Evolutionary conservation across 257 asterid genomes (phyloP), one percentile per base, ranked within the genome.

Genomic region (Solanum bukasovii): DNA sequence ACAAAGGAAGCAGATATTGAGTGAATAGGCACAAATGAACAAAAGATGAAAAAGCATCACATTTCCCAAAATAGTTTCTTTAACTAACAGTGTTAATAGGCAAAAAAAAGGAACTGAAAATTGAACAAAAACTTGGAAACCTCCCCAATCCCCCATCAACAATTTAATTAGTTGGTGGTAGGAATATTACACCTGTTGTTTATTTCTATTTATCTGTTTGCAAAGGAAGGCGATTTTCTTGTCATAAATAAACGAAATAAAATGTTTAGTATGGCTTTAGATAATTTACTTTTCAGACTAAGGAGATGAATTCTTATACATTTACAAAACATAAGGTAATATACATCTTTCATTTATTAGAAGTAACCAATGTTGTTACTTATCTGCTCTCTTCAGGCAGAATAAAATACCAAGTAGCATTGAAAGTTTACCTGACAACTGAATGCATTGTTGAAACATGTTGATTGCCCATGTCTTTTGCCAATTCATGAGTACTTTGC

Each of bases 401-500:
- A 29, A 81, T 16, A 33, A 8, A 9, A 33, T 82, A 38, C n/a
- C 85, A 87, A 56, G 31, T 86, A 49, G 18, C 70, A 88, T 27
- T 13, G 56, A 81, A 90, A 70, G 52, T 33, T 29, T 44, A 95
- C 98, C 98, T 92, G 81, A 92, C 92, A 92, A 90, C 93, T 56
- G 94, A 93, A 81, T 87, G 91, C 83, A 93, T 77, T 25, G 92
- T 75, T 13, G 93, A 88, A 87, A 88, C 94, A 77, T 93, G 93
- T 91, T 93, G 90, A 71, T 89, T 87, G 73, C 92, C 92, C 95
- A 94, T 95, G 90, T 90, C 90, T 74, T 87, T 93, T 86, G 95
- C 85, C 7, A 93, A 91, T 61, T 90, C 92, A 38, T 92, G 93
- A 56, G 92, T 90, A 77, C 46, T 92, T 86, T 92, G 93, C 94